Conservation (phyloP, 2,329 filamentous ascomycete genomes). For the Podosphaera fusca region DNA sequence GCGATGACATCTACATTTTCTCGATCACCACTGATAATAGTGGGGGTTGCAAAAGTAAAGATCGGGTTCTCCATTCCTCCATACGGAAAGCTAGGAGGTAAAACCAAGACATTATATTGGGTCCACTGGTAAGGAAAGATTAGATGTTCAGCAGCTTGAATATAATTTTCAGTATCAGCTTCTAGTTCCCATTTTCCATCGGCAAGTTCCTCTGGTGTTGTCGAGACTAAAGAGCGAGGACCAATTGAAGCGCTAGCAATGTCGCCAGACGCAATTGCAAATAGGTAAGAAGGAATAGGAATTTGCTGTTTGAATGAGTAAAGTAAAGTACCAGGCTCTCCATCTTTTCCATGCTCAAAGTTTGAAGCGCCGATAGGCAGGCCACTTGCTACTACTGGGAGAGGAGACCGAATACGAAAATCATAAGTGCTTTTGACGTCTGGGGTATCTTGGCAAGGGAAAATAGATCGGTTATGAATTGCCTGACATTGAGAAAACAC, state of each 20-base stretch:
- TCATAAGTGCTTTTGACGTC: conserved; percentile 91
- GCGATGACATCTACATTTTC: conserved; percentile 94
- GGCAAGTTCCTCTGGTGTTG: conserved; percentile 66
- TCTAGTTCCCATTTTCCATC: conserved; percentile 83
- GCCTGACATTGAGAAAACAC: conserved; percentile 98
- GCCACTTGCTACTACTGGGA: conserved; percentile 83
- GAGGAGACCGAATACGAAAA: conserved; percentile 66
- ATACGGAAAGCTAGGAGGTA: conserved; percentile 79
- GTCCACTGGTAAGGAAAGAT: conserved; percentile 86
- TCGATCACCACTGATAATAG: conserved; percentile 71
- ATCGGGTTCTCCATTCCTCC: conserved; percentile 85
- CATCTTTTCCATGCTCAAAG: conserved; percentile 27
- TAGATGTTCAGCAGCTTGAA: conserved; percentile 59
- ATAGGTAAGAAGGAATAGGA: conserved; percentile 83
- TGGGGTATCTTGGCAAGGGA: conserved; percentile 92
- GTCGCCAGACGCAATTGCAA: conserved; percentile 75
- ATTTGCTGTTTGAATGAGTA: conserved; percentile 80
- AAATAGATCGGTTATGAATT: conserved; percentile 80
- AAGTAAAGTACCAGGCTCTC: conserved; percentile 28
- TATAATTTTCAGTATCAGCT: conserved; percentile 73
- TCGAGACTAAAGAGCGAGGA: conserved; percentile 61
- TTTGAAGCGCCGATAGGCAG: conserved; percentile 32
- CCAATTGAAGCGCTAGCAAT: conserved; percentile 71
- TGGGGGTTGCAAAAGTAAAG: conserved; percentile 87
- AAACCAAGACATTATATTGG: conserved; percentile 76